A percentile compares a stretch with the other conserved stretches of the same genome.
phyloP scores from a whole-genome alignment of 2,329 filamentous ascomycete genomes.

The Bipolaris cookei region DNA sequence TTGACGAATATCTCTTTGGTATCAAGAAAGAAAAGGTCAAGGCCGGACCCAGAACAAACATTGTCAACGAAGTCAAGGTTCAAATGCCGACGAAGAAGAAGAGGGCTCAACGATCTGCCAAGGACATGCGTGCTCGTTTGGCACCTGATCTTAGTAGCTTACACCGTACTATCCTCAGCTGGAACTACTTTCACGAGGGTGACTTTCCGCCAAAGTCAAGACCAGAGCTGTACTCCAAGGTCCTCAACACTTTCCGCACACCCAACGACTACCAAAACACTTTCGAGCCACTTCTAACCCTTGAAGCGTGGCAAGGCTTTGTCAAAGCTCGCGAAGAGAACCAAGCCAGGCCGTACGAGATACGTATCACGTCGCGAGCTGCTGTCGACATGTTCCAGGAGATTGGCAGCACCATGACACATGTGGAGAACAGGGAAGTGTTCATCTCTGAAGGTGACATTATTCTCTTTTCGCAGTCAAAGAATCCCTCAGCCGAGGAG shows the following conservation, averaged over 20 bases:
- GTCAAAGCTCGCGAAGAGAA: slow-evolving; percentile 88
- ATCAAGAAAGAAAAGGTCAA: slow-evolving; percentile 57
- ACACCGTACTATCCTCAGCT: slow-evolving; percentile 85
- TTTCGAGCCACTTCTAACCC: slow-evolving; percentile 86
- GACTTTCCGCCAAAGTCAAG: slow-evolving; percentile 80
- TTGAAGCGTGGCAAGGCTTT: slow-evolving; percentile 96
- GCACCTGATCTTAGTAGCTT: slow-evolving; percentile 85
- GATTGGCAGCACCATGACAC: slow-evolving; percentile 81
- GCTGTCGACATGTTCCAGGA: slow-evolving; percentile 94
- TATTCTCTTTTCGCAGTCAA: slow-evolving; percentile 78
- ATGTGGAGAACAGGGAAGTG: slow-evolving; percentile 72
- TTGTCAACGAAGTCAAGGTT: slow-evolving; percentile 46
- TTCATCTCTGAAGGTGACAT: slow-evolving; percentile 85
- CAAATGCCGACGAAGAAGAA: slow-evolving; percentile 82
- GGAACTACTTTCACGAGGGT: slow-evolving; percentile 92
- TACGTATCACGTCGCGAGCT: slow-evolving; percentile 85
- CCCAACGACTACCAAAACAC: slow-evolving; percentile 83
- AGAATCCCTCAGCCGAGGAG: slow-evolving; percentile 70
- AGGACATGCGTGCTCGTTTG: slow-evolving; percentile 92
- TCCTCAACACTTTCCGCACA: slow-evolving; percentile 78
- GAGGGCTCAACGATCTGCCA: slow-evolving; percentile 79
- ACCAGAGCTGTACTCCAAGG: slow-evolving; percentile 73
- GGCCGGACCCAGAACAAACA: slow-evolving; percentile 49
- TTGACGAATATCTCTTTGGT: slow-evolving; percentile 72
- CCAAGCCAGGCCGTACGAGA: slow-evolving; percentile 78